phyloP scores from a whole-genome alignment of 1,139 yeast species.

The Suzukiozyma palmioleophila region DNA sequence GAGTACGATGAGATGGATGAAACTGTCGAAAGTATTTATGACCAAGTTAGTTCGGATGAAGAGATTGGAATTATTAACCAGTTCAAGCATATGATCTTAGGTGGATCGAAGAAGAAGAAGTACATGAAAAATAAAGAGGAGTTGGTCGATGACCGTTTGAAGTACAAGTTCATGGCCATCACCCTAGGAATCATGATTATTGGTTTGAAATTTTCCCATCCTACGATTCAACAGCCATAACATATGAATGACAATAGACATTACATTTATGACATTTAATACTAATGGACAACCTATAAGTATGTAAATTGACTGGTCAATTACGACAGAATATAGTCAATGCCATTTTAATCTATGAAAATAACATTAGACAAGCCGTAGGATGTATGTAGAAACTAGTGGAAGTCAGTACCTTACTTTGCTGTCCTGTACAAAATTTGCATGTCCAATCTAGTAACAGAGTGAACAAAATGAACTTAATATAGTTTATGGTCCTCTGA shows the following conservation, averaged over 20 bases:
- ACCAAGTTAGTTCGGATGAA: conserved; percentile 9
- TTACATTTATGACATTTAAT: neutral
- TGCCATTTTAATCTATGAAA: neutral
- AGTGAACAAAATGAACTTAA: too few relatives aligned
- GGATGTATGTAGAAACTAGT: too few relatives aligned
- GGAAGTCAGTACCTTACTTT: too few relatives aligned
- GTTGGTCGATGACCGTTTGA: conserved; percentile 39
- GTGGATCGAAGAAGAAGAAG: conserved; percentile 24
- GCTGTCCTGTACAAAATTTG: too few relatives aligned
- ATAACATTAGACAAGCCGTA: too few relatives aligned
- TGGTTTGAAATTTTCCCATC: conserved; percentile 36
- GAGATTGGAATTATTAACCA: conserved; percentile 32
- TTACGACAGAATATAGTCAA: neutral
- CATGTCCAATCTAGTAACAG: too few relatives aligned
- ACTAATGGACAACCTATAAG: neutral
- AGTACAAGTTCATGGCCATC: conserved; percentile 41
- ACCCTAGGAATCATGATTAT: conserved; percentile 42
- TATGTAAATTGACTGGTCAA: conserved; percentile 4
- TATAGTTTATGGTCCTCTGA: too few relatives aligned
- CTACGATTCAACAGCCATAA: conserved; percentile 6
- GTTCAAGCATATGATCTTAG: conserved; percentile 31
- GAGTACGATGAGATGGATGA: conserved; percentile 11
- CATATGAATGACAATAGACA: neutral
- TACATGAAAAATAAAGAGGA: conserved; percentile 17
- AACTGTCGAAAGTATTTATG: conserved; percentile 5